A percentile compares a stretch with the other conserved stretches of the same genome.
Conservation (phyloP, 768 basidiomycete genomes). For the Hysterangium stoloniferum region DNA sequence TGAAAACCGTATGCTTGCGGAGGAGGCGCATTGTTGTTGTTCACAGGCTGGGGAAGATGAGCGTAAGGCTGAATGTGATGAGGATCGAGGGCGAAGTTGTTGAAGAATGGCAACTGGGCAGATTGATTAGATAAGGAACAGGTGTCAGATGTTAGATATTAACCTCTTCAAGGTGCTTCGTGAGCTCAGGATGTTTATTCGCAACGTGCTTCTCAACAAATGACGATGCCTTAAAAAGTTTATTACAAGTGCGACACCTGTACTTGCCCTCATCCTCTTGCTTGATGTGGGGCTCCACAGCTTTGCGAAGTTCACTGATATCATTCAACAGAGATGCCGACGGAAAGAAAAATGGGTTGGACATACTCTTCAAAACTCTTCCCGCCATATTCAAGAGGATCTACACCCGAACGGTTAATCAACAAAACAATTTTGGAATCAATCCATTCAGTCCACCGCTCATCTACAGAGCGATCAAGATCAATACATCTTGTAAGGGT, state of each 20-base stretch:
- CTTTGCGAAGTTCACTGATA: slow-evolving; percentile 70
- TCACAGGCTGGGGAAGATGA: slow-evolving; percentile 62
- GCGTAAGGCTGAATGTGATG: slow-evolving; percentile 82
- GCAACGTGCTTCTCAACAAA: slow-evolving; percentile 97
- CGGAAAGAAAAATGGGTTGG: slow-evolving; percentile 1
- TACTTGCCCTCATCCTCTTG: slow-evolving; percentile 97
- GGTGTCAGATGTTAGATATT: slow-evolving; percentile 17
- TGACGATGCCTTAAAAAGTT: slow-evolving; percentile 93
- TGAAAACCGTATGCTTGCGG: slow-evolving; percentile 83
- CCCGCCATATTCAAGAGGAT: slow-evolving; percentile 83
- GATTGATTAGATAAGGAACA: neutral
- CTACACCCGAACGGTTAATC: slow-evolving; percentile 69
- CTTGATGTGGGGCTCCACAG: slow-evolving; percentile 75
- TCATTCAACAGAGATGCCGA: slow-evolving; percentile 14
- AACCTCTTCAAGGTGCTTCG: slow-evolving; percentile 82
- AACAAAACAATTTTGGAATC: slow-evolving; percentile 81
- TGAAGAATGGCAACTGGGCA: slow-evolving; percentile 76
- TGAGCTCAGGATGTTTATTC: slow-evolving; percentile 86
- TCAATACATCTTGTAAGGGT: neutral
- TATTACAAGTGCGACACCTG: slow-evolving; percentile 92
- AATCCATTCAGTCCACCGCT: slow-evolving; percentile 84
- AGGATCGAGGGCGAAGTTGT: slow-evolving; percentile 95
- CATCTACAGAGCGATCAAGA: slow-evolving; percentile 40
- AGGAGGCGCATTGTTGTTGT: slow-evolving; percentile 66
- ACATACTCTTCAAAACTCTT: slow-evolving; percentile 85